Percentiles rank a stretch among this genome's conserved stretches.
Evolutionary conservation across 148 eudicot genomes (phyloP).

Genomic region (Polygonum maritimum): DNA sequence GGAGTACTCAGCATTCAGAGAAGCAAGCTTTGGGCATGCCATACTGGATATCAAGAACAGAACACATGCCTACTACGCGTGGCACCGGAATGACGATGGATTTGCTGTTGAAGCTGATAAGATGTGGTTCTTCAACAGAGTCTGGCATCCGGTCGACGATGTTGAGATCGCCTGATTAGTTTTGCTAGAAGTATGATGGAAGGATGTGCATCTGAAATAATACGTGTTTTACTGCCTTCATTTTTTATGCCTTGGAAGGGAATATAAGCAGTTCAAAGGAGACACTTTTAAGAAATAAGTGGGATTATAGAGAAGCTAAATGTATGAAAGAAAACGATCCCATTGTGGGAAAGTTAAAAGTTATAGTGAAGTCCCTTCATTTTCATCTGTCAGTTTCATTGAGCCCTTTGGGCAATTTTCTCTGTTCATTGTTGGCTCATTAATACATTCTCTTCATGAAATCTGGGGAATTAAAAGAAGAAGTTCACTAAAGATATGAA

Average conservation of each 20-base stretch:
- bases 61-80: constrained; percentile 9
- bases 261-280: neutral
- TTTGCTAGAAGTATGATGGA: neutral
- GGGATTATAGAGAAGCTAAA: neutral
- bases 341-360: neutral
- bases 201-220: neutral
- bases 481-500: too few species aligned
- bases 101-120: constrained; percentile 8
- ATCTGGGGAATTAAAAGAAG: too few species aligned
- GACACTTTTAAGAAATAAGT: neutral
- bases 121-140: constrained; percentile 17
- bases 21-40: constrained; percentile 15
- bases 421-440: too few species aligned
- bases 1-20: constrained; percentile 11
- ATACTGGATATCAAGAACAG: constrained; percentile 14
- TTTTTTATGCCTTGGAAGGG: neutral
- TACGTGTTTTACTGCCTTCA: neutral
- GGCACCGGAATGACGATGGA: constrained; percentile 13
- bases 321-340: neutral
- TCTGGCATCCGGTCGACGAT: constrained; percentile 10
- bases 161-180: neutral
- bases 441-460: too few species aligned
- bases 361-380: neutral
- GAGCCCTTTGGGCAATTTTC: too few species aligned
- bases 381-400: too few species aligned